These are phyloP conservation scores for Penicillium tannophilum DNA, from an alignment of 495 filamentous ascomycete genomes.

Conservation along the genomic window DNA sequence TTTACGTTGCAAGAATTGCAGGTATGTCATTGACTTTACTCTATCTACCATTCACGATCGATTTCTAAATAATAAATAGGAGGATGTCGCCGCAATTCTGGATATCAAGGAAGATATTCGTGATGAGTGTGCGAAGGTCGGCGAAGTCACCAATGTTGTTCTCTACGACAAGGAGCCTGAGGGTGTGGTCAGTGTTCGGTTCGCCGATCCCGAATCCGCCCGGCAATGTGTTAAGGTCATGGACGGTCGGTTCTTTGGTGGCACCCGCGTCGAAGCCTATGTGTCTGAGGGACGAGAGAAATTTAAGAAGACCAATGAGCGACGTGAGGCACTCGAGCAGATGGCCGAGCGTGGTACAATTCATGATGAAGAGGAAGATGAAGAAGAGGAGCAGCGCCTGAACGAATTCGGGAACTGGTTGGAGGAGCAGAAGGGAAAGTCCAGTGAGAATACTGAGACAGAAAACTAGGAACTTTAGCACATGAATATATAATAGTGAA, in stretches of 20 bases:
- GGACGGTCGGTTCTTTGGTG: constrained; percentile 79
- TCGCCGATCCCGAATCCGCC: constrained; percentile 68
- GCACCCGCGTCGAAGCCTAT: constrained; percentile 73
- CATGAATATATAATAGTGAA: background rate
- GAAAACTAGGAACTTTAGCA: background rate
- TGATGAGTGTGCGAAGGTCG: constrained; percentile 85
- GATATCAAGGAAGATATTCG: constrained; percentile 95
- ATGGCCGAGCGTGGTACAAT: constrained; percentile 42
- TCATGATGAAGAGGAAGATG: constrained; percentile 49
- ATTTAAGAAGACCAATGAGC: constrained; percentile 68
- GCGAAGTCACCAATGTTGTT: constrained; percentile 85
- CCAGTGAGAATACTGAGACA: background rate
- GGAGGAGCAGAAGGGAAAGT: constrained; percentile 34
- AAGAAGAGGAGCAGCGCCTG: constrained; percentile 48
- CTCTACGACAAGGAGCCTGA: constrained; percentile 88
- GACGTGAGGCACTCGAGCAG: constrained; percentile 45
- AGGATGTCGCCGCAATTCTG: constrained; percentile 78
- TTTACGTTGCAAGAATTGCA: constrained; percentile 85
- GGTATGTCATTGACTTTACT: constrained; percentile 33
- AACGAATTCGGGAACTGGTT: constrained; percentile 60
- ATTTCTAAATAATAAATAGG: constrained; percentile 43
- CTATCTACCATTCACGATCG: background rate
- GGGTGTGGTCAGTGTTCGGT: constrained; percentile 83
- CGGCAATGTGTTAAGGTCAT: constrained; percentile 73
- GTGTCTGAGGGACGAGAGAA: constrained; percentile 73